These are phyloP conservation scores for Biscogniauxia mediterranea DNA, from an alignment of 2,329 filamentous ascomycete genomes.

Conservation along the genomic window DNA sequence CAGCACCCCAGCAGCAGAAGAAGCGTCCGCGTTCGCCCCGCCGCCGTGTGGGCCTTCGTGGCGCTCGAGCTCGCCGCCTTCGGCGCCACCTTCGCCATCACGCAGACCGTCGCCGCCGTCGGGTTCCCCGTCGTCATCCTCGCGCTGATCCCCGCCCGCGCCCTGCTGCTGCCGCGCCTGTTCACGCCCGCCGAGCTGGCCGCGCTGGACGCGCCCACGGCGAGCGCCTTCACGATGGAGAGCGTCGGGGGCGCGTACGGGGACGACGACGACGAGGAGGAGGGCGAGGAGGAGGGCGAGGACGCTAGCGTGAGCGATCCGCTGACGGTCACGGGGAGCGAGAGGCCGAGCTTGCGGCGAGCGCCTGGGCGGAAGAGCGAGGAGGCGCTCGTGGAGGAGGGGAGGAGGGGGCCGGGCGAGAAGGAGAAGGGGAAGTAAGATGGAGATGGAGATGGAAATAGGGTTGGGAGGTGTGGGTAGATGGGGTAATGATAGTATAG, in stretches of 20 bases:
- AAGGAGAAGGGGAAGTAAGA: background rate
- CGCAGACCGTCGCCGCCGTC: constrained; percentile 78
- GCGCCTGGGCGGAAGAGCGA: constrained; percentile 25
- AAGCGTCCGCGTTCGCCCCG: constrained; percentile 51
- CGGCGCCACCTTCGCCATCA: constrained; percentile 77
- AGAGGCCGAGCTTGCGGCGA: constrained; percentile 5
- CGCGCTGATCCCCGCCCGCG: constrained; percentile 64
- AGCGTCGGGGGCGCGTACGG: constrained; percentile 66
- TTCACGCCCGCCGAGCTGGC: constrained; percentile 61
- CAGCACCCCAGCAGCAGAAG: constrained; percentile 45
- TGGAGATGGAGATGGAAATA: background rate
- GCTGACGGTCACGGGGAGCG: constrained; percentile 8
- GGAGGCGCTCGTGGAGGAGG: constrained; percentile 38
- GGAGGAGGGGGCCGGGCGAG: constrained; percentile 27
- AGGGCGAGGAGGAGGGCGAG: background rate
- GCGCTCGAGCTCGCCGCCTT: constrained; percentile 67
- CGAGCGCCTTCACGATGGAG: constrained; percentile 74
- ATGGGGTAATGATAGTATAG: background rate
- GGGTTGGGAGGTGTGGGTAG: background rate
- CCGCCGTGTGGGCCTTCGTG: constrained; percentile 71
- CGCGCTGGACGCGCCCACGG: constrained; percentile 69
- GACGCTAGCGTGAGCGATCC: constrained; percentile 2
- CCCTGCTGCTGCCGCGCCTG: constrained; percentile 60
- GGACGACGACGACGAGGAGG: constrained; percentile 25
- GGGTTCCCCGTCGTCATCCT: constrained; percentile 77